Conservation (phyloP, 345 rosid species). For the Nephelium lappaceum region DNA sequence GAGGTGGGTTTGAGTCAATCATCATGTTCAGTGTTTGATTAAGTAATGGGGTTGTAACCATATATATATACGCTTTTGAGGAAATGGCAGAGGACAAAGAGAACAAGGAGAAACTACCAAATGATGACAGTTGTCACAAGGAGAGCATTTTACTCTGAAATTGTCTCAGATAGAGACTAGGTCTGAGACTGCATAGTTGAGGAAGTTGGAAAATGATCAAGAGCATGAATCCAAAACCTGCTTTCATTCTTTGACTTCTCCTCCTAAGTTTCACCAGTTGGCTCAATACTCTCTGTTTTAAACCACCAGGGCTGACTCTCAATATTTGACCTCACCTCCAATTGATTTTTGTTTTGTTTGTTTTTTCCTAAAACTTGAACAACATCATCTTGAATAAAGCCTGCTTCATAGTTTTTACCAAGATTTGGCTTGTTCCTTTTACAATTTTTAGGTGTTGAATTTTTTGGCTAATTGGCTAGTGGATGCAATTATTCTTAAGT, state of each 20-base stretch:
- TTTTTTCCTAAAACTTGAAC: neutral
- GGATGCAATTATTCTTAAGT: too few species aligned
- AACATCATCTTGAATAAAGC: neutral
- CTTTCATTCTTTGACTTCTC: neutral
- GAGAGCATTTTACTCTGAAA: constrained; percentile 31
- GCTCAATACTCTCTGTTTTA: neutral
- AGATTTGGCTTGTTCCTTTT: neutral
- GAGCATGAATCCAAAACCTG: constrained; percentile 21
- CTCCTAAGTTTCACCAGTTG: neutral
- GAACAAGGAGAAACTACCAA: constrained; percentile 31
- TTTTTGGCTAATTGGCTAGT: too few species aligned
- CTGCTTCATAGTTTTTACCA: neutral
- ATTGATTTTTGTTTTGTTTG: neutral
- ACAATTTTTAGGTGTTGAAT: too few species aligned
- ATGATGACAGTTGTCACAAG: constrained; percentile 46
- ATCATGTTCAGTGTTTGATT: neutral
- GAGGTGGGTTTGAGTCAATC: constrained; percentile 45
- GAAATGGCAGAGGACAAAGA: neutral
- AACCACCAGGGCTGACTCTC: neutral
- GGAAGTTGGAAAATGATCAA: constrained; percentile 22
- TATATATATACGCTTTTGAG: constrained; percentile 13
- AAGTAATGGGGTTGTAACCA: constrained; percentile 8
- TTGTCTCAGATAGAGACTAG: constrained; percentile 24
- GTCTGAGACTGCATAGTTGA: constrained; percentile 6
- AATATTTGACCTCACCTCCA: neutral